Base-by-base conservation (phyloP, 768 basidiomycete genomes). In the Sutorius australiensis region DNA sequence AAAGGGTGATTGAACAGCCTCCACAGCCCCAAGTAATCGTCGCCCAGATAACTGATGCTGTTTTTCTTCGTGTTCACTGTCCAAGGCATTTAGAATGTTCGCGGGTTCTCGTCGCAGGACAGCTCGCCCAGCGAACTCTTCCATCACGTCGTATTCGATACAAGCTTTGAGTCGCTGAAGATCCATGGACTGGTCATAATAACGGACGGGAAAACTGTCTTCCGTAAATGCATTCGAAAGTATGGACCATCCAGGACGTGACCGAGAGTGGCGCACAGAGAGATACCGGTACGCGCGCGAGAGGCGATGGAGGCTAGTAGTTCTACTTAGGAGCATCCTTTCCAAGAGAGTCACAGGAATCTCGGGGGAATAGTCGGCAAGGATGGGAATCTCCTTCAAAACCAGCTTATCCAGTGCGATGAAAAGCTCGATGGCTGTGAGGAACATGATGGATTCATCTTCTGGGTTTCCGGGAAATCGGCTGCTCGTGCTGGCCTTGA, bases 361-460 rank as follows among this genome's bases (percentile, higher is more conserved):
- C 8, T 36, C 34, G 8, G 34, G 34, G 7, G 34, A 36, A 8
- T 36, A 36, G 34, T 36, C 34, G 14, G 34, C 34, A 16, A 36
- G 16, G 14, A 36, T 36, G 34, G 34, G 16, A n/a, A 36, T 36
- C 13, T 36, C 34, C 34, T 36, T 36, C 34, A 36, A 5, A 8
- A n/a, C 16, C 8, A 36, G 34, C 16, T 36, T 36, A 14, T 36
- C 73, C 3, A 74, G 50, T 0, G 60, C 72, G 3, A 69, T 51
- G 67, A 63, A 73, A 9, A 73, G 66, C 31, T 77, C 73, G 0
- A 65, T 27, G 10, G 28, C 27, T 0, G 64, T 65, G 40, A 81
- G 60, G 28, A 79, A 53, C 67, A 77, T 73, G 6, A 73, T 51
- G 0, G 77, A 77, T 4, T 58, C 34, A 33, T 66, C 53, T 50